Evolutionary conservation across 2,329 filamentous ascomycete genomes (phyloP).

Genomic region (Xylaria arbuscula): DNA sequence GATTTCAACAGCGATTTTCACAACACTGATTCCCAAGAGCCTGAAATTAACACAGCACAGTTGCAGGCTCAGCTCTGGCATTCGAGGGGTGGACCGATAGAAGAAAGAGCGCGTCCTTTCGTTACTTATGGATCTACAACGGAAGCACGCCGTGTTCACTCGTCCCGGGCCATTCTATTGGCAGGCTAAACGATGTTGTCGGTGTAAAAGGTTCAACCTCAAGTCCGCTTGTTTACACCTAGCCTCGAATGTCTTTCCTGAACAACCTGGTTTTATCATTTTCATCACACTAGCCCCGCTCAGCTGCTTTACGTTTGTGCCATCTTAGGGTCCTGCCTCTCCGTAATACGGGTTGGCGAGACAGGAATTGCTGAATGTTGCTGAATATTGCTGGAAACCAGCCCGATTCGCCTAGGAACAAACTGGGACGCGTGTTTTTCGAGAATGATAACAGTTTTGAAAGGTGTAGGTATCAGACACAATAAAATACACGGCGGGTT

Average conservation of each 20-base stretch:
- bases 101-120: slow-evolving; percentile 32
- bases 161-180: neutral
- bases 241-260: neutral
- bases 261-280: slow-evolving; percentile 3
- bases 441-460: slow-evolving; percentile 6
- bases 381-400: neutral
- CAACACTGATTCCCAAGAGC: slow-evolving; percentile 1
- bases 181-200: neutral
- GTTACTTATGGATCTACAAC: slow-evolving; percentile 38
- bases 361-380: slow-evolving; percentile 3
- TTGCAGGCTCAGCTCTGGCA: slow-evolving; percentile 9
- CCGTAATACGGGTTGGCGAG: neutral
- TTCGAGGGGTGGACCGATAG: slow-evolving; percentile 33
- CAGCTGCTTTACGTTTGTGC: neutral
- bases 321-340: neutral
- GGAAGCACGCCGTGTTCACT: neutral
- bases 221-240: neutral
- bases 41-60: slow-evolving; percentile 17
- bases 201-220: neutral
- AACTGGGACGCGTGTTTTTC: neutral
- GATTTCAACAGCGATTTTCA: slow-evolving; percentile 32
- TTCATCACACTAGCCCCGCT: neutral
- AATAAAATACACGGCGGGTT: slow-evolving; percentile 18
- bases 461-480: slow-evolving; percentile 6
- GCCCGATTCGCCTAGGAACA: neutral